phyloP scores from a whole-genome alignment of 208 protist genomes.

The Trypanosoma melophagium region DNA sequence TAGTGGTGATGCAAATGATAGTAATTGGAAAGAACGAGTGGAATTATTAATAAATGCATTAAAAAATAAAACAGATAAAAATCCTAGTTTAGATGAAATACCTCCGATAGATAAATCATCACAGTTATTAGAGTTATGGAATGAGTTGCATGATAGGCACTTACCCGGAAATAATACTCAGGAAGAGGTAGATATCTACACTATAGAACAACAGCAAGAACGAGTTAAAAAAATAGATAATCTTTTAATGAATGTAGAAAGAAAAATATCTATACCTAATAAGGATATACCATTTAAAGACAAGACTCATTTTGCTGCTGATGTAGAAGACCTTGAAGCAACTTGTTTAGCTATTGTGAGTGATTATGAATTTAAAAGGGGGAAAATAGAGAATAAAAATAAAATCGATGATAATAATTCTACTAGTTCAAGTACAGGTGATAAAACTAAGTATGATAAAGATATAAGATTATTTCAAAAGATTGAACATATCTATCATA shows the following conservation, averaged over 20 bases:
- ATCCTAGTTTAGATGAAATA: neutral
- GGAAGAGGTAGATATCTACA: neutral
- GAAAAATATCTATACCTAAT: neutral
- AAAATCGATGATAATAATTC: neutral
- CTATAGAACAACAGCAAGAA: slow-evolving; percentile 7
- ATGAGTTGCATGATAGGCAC: slow-evolving; percentile 20
- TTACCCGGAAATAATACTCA: slow-evolving; percentile 4
- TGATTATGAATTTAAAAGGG: slow-evolving; percentile 3
- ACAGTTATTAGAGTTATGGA: slow-evolving; percentile 16
- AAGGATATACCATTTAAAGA: neutral
- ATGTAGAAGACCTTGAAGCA: neutral
- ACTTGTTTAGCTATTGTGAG: slow-evolving; percentile 5
- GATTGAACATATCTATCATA: slow-evolving; percentile 13
- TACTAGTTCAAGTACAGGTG: too few species aligned
- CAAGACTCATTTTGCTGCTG: neutral
- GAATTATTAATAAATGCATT: slow-evolving; percentile 19
- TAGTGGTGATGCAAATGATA: neutral
- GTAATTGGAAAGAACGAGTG: slow-evolving; percentile 2
- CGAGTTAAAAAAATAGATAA: slow-evolving; percentile 16
- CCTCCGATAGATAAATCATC: neutral
- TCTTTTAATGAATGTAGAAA: neutral
- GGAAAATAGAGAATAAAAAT: neutral
- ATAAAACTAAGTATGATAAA: too few species aligned
- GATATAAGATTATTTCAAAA: slow-evolving; percentile 1
- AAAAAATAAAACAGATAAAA: neutral